A percentile compares a stretch with the other conserved stretches of the same genome.
These are phyloP conservation scores for Aspergillus udagawae DNA, from an alignment of 2,329 filamentous ascomycete species.

Conservation along the genomic window DNA sequence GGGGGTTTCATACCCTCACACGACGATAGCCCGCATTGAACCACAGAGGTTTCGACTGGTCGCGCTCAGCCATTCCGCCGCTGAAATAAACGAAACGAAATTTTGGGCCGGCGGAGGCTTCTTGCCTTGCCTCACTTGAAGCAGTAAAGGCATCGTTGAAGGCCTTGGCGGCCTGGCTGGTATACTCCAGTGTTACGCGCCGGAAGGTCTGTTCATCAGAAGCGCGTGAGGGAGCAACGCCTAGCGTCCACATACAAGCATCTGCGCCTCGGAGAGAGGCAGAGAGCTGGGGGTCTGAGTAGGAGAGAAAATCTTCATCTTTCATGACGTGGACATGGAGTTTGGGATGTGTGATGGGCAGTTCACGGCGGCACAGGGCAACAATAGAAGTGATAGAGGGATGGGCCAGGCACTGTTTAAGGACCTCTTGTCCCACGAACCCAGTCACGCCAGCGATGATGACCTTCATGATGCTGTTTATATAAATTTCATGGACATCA, in stretches of 20 bases:
- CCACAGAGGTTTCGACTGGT: constrained; percentile 18
- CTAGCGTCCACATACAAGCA: constrained; percentile 42
- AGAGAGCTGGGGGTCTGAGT: constrained; percentile 42
- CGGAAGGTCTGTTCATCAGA: not conserved
- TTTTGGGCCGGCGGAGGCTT: not conserved
- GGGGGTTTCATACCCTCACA: constrained; percentile 9
- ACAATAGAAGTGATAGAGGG: constrained; percentile 50
- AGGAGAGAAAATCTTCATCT: constrained; percentile 52
- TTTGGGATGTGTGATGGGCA: constrained; percentile 44
- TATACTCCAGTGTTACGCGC: constrained; percentile 11
- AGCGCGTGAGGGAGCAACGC: constrained; percentile 1
- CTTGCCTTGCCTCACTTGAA: not conserved
- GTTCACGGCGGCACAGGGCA: constrained; percentile 47
- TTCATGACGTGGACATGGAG: constrained; percentile 43
- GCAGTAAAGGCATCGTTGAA: not conserved
- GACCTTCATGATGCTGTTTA: constrained; percentile 11
- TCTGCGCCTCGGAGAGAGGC: constrained; percentile 39
- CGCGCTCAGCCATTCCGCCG: constrained; percentile 10
- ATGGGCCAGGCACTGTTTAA: constrained; percentile 49
- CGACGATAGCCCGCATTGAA: constrained; percentile 14
- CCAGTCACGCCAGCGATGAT: constrained; percentile 17
- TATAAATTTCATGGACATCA: not conserved
- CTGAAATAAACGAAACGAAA: constrained; percentile 20
- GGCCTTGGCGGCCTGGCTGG: constrained; percentile 4
- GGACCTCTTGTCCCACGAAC: constrained; percentile 38